A percentile compares a stretch with the other conserved stretches of the same genome.
phyloP scores from a whole-genome alignment of 73 alveolate genomes.

The Diophrys appendiculata region DNA sequence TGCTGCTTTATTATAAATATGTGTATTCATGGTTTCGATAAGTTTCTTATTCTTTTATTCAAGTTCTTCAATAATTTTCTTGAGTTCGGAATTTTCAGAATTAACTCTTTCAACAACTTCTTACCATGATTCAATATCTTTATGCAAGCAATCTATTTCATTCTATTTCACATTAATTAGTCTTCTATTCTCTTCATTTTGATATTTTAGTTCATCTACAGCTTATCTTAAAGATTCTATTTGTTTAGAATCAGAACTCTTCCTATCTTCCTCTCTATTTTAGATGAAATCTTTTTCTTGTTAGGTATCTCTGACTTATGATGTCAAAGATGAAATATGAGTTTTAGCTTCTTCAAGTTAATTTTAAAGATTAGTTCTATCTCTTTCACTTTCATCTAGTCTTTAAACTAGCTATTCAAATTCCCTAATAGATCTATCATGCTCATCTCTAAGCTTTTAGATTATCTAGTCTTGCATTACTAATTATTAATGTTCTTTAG shows the following conservation, averaged over 20 bases:
- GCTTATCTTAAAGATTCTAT: not conserved
- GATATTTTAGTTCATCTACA: not conserved
- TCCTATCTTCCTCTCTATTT: not conserved
- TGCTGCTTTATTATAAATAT: constrained; percentile 48
- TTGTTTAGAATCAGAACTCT: not conserved
- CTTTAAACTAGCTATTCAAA: not conserved
- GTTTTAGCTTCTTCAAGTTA: not conserved
- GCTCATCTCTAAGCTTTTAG: not conserved
- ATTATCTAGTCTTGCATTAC: not conserved
- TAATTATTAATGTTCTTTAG: not conserved
- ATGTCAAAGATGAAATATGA: not conserved
- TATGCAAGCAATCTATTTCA: constrained; percentile 3
- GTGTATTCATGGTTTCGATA: constrained; percentile 43
- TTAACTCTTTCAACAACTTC: not conserved
- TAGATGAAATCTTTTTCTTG: not conserved
- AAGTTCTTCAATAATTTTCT: constrained; percentile 16
- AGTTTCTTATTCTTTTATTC: constrained; percentile 54
- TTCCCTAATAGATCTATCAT: not conserved
- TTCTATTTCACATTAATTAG: not conserved
- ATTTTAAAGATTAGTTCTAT: no score
- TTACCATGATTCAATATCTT: constrained; percentile 2
- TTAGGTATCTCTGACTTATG: not conserved
- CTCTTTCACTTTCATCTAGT: not conserved
- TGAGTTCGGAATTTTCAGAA: constrained; percentile 21
- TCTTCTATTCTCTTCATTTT: not conserved